Evolutionary conservation across 768 basidiomycete species (phyloP).

Genomic region (Amyloporia xantha): DNA sequence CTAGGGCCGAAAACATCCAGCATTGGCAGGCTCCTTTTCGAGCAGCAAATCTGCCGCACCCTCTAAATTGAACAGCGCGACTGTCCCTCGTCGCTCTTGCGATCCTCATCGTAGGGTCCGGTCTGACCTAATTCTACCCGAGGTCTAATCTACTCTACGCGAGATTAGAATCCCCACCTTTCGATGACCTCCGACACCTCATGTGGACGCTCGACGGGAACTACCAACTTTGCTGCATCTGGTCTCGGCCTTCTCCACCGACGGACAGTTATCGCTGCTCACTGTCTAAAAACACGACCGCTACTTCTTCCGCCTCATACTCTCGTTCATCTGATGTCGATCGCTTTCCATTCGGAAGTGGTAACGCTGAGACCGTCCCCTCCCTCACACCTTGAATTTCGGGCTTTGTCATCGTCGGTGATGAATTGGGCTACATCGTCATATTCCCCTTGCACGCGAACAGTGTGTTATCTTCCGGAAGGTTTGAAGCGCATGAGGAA

Average conservation of each 20-base stretch:
- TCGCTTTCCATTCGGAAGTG: constrained; percentile 43
- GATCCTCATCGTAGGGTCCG: constrained; percentile 51
- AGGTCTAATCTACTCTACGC: constrained; percentile 1
- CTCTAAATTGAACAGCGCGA: constrained; percentile 50
- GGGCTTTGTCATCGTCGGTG: constrained; percentile 57
- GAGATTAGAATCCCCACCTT: constrained; percentile 14
- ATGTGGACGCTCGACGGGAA: not conserved
- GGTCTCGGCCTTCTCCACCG: not conserved
- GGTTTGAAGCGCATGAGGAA: constrained; percentile 60
- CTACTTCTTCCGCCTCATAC: constrained; percentile 44
- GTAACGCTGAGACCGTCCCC: constrained; percentile 45
- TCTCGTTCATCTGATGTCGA: constrained; percentile 30
- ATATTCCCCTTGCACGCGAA: constrained; percentile 34
- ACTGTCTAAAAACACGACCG: constrained; percentile 44
- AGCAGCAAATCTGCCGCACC: no score
- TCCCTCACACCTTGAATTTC: constrained; percentile 42
- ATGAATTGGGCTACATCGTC: constrained; percentile 56
- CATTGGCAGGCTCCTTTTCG: no score
- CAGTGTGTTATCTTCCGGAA: constrained; percentile 27
- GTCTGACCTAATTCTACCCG: constrained; percentile 26
- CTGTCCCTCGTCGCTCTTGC: no score
- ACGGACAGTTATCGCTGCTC: constrained; percentile 32
- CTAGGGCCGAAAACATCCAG: no score
- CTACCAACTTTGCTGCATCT: constrained; percentile 5
- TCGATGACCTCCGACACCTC: not conserved